phyloP scores from a whole-genome alignment of 2,329 filamentous ascomycete species.

The Geosmithia morbida region DNA sequence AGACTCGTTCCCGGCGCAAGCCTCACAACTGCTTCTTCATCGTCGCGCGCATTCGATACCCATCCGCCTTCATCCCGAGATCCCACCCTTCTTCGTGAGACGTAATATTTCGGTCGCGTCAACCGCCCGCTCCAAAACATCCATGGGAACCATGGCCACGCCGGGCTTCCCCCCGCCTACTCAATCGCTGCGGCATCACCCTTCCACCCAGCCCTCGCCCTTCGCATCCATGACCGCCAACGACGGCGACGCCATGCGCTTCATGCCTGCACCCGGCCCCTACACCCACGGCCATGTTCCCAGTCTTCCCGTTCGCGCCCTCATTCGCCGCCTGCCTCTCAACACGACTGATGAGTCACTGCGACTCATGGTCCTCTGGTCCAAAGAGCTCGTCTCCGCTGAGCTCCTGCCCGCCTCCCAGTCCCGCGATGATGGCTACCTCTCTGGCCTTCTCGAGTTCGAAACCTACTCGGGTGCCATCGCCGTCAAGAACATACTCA shows the following conservation, averaged over 20 bases:
- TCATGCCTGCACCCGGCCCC: neutral
- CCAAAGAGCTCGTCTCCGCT: slow-evolving; percentile 36
- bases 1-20: neutral
- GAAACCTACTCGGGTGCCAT: slow-evolving; percentile 35
- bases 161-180: slow-evolving; percentile 25
- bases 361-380: slow-evolving; percentile 43
- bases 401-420: slow-evolving; percentile 34
- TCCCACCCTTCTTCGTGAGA: neutral
- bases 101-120: neutral
- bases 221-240: slow-evolving; percentile 18
- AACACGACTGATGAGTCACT: slow-evolving; percentile 39
- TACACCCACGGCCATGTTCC: slow-evolving; percentile 8
- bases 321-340: slow-evolving; percentile 39
- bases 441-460: slow-evolving; percentile 38
- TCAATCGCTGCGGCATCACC: slow-evolving; percentile 20
- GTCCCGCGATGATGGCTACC: slow-evolving; percentile 33
- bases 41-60: neutral
- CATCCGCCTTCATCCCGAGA: neutral
- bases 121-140: neutral
- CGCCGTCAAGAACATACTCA: slow-evolving; percentile 41
- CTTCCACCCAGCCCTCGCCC: slow-evolving; percentile 15
- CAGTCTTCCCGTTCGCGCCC: slow-evolving; percentile 24
- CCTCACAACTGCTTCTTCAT: neutral
- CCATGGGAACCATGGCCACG: slow-evolving; percentile 24
- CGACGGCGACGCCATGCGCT: slow-evolving; percentile 13